These are phyloP conservation scores for Malus hybrid DNA, from an alignment of 331 rosid genomes.

Conservation along the genomic window DNA sequence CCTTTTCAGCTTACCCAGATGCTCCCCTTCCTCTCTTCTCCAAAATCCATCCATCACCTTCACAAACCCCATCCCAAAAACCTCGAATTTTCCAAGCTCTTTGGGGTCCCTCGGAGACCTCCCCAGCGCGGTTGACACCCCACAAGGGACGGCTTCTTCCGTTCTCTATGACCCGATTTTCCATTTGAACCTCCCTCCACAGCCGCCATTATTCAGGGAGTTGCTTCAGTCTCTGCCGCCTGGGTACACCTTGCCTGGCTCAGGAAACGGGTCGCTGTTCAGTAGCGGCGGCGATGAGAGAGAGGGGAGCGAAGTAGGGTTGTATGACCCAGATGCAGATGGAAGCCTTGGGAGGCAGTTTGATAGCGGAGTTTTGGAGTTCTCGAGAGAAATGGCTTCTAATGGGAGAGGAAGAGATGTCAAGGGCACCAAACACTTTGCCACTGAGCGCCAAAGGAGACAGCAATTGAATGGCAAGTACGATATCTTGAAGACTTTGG, in stretches of 20 bases:
- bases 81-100: slow-evolving; percentile 32
- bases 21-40: slow-evolving; percentile 37
- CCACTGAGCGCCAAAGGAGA: slow-evolving; percentile 77
- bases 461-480: slow-evolving; percentile 57
- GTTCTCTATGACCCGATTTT: slow-evolving; percentile 67
- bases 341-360: slow-evolving; percentile 29
- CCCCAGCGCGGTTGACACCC: slow-evolving; percentile 37
- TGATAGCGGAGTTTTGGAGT: slow-evolving; percentile 44
- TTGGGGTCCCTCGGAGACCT: slow-evolving; percentile 42
- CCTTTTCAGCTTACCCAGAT: background rate
- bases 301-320: slow-evolving; percentile 24
- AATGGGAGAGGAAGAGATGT: slow-evolving; percentile 46
- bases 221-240: slow-evolving; percentile 40
- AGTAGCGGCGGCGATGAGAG: slow-evolving; percentile 49
- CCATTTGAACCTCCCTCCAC: slow-evolving; percentile 84
- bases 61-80: slow-evolving; percentile 27
- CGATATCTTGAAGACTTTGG: slow-evolving; percentile 36
- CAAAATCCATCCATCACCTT: slow-evolving; percentile 38
- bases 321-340: slow-evolving; percentile 10
- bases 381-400: slow-evolving; percentile 42
- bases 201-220: slow-evolving; percentile 52
- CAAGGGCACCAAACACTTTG: slow-evolving; percentile 55
- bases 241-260: slow-evolving; percentile 50
- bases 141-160: slow-evolving; percentile 28
- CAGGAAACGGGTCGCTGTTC: slow-evolving; percentile 47